Evolutionary conservation across 495 filamentous ascomycete genomes (phyloP).

Genomic region (Bryoglossum gracile): DNA sequence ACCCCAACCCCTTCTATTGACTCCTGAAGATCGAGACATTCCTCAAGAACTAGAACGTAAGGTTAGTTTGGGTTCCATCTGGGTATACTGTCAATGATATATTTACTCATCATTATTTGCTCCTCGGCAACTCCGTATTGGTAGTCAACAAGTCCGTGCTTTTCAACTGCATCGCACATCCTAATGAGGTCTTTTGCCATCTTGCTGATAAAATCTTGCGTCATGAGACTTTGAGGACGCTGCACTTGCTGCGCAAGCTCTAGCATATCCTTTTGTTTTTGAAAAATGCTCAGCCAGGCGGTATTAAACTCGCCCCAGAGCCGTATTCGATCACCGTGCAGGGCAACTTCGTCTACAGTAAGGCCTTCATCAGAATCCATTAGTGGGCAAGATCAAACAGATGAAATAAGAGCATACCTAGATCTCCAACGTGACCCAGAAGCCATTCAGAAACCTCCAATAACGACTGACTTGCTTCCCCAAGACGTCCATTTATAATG

Average conservation of each 20-base stretch:
- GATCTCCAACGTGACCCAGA: constrained; percentile 66
- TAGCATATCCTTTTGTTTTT: constrained; percentile 78
- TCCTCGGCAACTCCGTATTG: constrained; percentile 96
- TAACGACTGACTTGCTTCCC: constrained; percentile 64
- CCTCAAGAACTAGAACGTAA: constrained; percentile 47
- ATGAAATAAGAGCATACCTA: constrained; percentile 58
- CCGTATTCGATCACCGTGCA: constrained; percentile 63
- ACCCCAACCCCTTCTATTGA: constrained; percentile 22
- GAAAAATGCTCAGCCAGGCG: constrained; percentile 83
- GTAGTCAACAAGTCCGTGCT: constrained; percentile 89
- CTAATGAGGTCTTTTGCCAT: constrained; percentile 77
- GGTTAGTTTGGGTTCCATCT: not conserved
- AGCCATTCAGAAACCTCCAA: constrained; percentile 81
- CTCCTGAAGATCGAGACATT: constrained; percentile 57
- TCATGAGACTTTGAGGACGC: constrained; percentile 58
- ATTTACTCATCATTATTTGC: constrained; percentile 75
- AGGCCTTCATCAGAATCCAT: constrained; percentile 28
- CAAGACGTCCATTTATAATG: constrained; percentile 63
- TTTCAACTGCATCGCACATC: constrained; percentile 79
- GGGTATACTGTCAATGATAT: not conserved
- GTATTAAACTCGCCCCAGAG: constrained; percentile 95
- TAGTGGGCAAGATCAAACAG: constrained; percentile 22
- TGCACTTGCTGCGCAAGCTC: constrained; percentile 51
- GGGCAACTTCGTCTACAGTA: constrained; percentile 59
- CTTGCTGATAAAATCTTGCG: constrained; percentile 59